These are phyloP conservation scores for Pseudocohnilembus persalinus DNA, from an alignment of 169 alveolate genomes.

Conservation along the genomic window DNA sequence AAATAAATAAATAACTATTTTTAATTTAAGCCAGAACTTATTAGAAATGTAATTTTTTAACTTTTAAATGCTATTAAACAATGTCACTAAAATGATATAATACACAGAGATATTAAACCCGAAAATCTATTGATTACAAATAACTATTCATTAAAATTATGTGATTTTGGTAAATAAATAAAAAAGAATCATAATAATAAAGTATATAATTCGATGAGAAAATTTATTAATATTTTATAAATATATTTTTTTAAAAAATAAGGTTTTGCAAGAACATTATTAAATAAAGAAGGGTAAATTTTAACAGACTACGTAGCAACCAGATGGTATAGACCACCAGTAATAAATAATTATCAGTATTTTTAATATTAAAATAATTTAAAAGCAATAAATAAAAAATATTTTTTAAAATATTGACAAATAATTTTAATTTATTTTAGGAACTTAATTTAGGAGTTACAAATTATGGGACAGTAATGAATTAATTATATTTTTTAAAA, in stretches of 20 bases:
- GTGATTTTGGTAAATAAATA: slow-evolving; percentile 23
- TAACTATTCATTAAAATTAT: slow-evolving; percentile 12
- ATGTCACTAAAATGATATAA: slow-evolving; percentile 51
- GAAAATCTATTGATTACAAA: slow-evolving; percentile 52
- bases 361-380: too few relatives aligned
- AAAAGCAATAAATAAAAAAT: not conserved
- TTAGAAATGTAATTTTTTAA: slow-evolving; percentile 44
- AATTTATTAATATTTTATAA: too few relatives aligned
- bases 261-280: slow-evolving; percentile 69
- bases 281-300: slow-evolving; percentile 38
- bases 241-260: too few relatives aligned
- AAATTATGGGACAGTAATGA: slow-evolving; percentile 71
- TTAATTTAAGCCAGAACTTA: slow-evolving; percentile 16
- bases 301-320: slow-evolving; percentile 84
- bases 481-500: too few relatives aligned
- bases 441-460: slow-evolving; percentile 55
- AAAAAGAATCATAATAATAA: too few relatives aligned
- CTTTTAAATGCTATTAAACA: slow-evolving; percentile 45
- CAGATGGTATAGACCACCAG: slow-evolving; percentile 85
- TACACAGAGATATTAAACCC: slow-evolving; percentile 66
- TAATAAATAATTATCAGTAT: not conserved
- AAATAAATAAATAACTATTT: too few relatives aligned
- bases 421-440: slow-evolving; percentile 15
- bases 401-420: too few relatives aligned
- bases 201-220: too few relatives aligned